Conservation (phyloP, 345 rosid species). For the Aurinia saxatilis region DNA sequence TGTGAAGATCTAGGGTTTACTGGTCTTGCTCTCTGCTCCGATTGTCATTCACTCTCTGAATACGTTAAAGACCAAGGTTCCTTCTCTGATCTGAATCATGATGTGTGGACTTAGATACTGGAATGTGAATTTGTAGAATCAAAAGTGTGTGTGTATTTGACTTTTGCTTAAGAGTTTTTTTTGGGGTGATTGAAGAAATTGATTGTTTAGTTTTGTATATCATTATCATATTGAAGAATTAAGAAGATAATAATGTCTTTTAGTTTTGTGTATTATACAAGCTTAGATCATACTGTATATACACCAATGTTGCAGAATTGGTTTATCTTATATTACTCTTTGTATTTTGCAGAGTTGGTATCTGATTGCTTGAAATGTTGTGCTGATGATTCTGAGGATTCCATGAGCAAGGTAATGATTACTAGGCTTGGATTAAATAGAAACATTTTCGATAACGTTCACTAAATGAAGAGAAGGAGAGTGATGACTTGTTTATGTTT, state of each 20-base stretch:
- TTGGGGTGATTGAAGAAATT: not conserved
- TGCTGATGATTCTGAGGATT: conserved; percentile 89
- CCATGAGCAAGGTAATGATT: conserved; percentile 66
- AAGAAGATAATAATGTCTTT: not conserved
- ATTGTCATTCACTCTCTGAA: conserved; percentile 77
- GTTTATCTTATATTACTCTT: conserved; percentile 3
- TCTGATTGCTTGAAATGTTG: conserved; percentile 95
- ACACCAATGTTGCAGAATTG: not conserved
- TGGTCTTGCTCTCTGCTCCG: conserved; percentile 95
- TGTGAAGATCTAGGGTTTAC: conserved; percentile 92
- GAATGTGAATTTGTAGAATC: not conserved
- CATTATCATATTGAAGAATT: not conserved
- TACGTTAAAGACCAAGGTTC: conserved; percentile 88
- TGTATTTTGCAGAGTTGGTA: conserved; percentile 66
- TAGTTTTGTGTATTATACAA: not conserved
- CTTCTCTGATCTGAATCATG: no score
- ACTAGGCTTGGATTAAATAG: not conserved
- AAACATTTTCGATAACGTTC: not conserved
- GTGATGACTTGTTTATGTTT: not conserved
- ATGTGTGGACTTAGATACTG: not conserved
- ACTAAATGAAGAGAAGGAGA: not conserved
- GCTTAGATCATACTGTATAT: not conserved
- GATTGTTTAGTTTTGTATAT: not conserved
- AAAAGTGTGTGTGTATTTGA: no score
- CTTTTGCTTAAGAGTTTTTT: not conserved